phyloP scores from a whole-genome alignment of 768 basidiomycete genomes.

The Xerocomellus intermedius region DNA sequence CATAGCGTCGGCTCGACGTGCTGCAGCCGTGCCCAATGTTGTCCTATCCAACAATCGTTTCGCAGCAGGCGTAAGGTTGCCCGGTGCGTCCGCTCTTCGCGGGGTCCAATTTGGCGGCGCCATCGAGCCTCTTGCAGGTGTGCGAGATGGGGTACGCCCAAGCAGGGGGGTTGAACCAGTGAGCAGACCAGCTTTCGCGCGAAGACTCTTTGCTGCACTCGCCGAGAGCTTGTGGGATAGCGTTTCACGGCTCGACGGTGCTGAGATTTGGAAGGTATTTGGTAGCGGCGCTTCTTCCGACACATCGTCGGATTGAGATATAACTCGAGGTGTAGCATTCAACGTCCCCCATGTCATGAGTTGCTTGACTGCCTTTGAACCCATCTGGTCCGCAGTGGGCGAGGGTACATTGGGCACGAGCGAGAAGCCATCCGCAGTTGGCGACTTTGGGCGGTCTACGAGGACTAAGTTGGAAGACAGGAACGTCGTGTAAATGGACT shows the following conservation, averaged over 20 bases:
- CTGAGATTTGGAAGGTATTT: constrained; percentile 73
- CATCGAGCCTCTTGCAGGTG: constrained; percentile 52
- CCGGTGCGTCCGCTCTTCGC: constrained; percentile 65
- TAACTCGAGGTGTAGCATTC: constrained; percentile 85
- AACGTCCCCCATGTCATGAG: constrained; percentile 98
- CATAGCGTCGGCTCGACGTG: constrained; percentile 68
- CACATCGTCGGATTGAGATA: constrained; percentile 61
- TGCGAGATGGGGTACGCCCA: constrained; percentile 35
- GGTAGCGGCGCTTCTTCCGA: constrained; percentile 42
- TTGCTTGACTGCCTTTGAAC: constrained; percentile 80
- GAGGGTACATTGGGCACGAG: constrained; percentile 87
- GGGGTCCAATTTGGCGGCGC: constrained; percentile 81
- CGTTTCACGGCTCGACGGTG: constrained; percentile 75
- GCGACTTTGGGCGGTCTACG: constrained; percentile 63
- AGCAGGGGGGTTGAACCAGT: constrained; percentile 35
- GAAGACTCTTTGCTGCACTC: constrained; percentile 77
- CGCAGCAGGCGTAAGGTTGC: constrained; percentile 85
- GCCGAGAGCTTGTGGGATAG: constrained; percentile 80
- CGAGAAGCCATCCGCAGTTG: constrained; percentile 56
- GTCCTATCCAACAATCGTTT: constrained; percentile 71
- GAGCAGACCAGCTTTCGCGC: constrained; percentile 69
- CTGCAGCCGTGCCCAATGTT: constrained; percentile 60
- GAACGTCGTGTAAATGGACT: constrained; percentile 28
- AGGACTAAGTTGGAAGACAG: constrained; percentile 8
- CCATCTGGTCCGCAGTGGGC: constrained; percentile 79